Evolutionary conservation across 2,329 filamentous ascomycete species (phyloP), one percentile per base, ranked within the genome.

Genomic region (Paecilomyces formosus): DNA sequence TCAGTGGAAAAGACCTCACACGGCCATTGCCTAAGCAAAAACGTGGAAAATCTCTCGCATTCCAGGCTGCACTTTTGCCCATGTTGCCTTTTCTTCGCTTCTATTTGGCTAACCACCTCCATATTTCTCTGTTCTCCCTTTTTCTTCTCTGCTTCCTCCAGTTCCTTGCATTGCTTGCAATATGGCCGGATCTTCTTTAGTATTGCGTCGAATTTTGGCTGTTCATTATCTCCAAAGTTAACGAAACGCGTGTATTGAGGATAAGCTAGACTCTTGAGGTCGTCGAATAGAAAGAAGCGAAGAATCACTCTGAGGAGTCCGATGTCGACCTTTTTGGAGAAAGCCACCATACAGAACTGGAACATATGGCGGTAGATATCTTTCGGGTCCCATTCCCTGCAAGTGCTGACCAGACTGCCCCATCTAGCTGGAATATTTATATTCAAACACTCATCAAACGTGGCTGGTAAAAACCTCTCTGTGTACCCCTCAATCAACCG

Each of bases 1-100:
- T 66, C 60, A 0, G 72, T 18, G 0, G 65, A 67, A 0, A 77
- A 76, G 7, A 71, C 64, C 0, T 60, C 21, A 52, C 72, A 74
- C 0, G 82, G 79, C 79, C 79, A 82, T 59, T 81, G 77, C 0
- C 62, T 55, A 0, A 79, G 58, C 0, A 85, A 65, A 15, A 74
- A 73, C 5, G 68, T 58, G 0, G 77, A 77, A n/a, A 84, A 57
- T 1, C 52, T 12, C 24, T 65, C 66, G 49, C 74, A 76, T 26
- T 78, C 74, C 1, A 65, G 50, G 8, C 73, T 65, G 15, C 68
- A 69, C 45, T 66, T 62, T 18, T 62, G 22, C 5, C 72, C 64
- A 59, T 78, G 71, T 4, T 63, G 61, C 13, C 55, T 18, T 35
- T 21, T 22, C 52, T 18, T 26, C 4, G 78, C 70, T 1, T 74